Evolutionary conservation across 2,329 filamentous ascomycete species (phyloP).

Genomic region (Alternaria sp.): DNA sequence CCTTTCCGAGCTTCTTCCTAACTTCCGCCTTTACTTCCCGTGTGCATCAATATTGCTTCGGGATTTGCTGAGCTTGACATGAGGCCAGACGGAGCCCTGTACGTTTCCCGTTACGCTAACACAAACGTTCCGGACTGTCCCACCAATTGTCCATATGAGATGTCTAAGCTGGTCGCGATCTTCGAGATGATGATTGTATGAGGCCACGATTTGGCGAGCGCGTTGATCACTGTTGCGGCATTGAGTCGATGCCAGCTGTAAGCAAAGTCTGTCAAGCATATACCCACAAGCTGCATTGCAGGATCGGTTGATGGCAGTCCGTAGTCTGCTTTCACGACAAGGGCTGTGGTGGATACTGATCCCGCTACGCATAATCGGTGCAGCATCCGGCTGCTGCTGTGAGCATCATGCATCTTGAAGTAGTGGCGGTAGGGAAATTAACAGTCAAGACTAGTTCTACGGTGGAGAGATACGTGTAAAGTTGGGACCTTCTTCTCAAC

Average conservation of each 20-base stretch:
- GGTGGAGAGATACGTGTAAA: neutral
- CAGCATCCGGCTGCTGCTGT: neutral
- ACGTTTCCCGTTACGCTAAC: slow-evolving; percentile 1
- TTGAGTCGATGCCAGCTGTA: neutral
- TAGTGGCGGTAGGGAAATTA: neutral
- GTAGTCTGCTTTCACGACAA: neutral
- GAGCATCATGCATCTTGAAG: neutral
- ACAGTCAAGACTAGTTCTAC: neutral
- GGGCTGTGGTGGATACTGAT: neutral
- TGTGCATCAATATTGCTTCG: neutral
- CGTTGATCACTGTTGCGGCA: neutral
- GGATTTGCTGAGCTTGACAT: neutral
- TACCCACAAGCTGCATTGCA: neutral
- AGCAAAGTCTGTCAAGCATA: neutral
- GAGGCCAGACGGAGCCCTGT: neutral
- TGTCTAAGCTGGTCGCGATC: neutral
- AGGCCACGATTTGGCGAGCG: neutral
- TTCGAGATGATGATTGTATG: neutral
- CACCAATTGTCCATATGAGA: neutral
- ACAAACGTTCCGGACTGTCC: neutral
- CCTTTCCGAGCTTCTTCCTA: neutral
- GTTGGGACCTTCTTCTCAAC: neutral
- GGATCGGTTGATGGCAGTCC: neutral
- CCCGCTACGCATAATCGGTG: neutral
- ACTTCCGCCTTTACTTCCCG: neutral